Base-by-base conservation (phyloP, 2,329 filamentous ascomycete genomes). In the Coniochaeta sp. region DNA sequence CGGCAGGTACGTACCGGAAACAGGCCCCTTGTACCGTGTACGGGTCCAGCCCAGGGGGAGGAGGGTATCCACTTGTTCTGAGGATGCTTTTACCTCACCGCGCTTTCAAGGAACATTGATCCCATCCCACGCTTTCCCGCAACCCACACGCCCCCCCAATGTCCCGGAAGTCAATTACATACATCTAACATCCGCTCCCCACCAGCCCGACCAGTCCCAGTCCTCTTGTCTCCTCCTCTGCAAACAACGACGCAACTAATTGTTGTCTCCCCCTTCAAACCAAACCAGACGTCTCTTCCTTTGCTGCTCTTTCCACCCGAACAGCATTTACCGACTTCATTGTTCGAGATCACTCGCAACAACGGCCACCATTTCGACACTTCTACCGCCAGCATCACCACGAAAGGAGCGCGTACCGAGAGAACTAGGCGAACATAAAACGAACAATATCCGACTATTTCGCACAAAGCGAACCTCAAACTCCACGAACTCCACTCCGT, bases 1-100 rank as follows among this genome's bases (percentile, higher is more conserved):
- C 12, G 5, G 6, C 16, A 33, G 47, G 47, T 49, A 49, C 47
- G 47, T 49, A 49, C 47, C 47, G 28, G 18, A 24, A 32, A 22
- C 20, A n/a, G 28, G 16, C 13, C 47, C 28, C 31, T 49, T 49
- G 47, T 49, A 49, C 47, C 31, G 26, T 49, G 47, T 35, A 49
- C 31, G 18, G 47, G 28, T 24, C 12, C 30, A 20, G n/a, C n/a
- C 18, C 28, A 49, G 47, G 47, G 47, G 20, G 30, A 3, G 14
- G n/a, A n/a, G n/a, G n/a, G n/a, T n/a, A n/a, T 40, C 20, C 40
- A 45, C 20, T n/a, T 46, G 42, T 28, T 28, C 20, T 7, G 45
- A 47, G 40, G 40, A 47, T 49, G 47, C 28, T 49, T 49, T 49
- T 49, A 32, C 45, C 45, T 47, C 45, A 47, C 45, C 45, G 45